Conservation (phyloP, 768 basidiomycete genomes). For the Sistotremastrum suecicum region DNA sequence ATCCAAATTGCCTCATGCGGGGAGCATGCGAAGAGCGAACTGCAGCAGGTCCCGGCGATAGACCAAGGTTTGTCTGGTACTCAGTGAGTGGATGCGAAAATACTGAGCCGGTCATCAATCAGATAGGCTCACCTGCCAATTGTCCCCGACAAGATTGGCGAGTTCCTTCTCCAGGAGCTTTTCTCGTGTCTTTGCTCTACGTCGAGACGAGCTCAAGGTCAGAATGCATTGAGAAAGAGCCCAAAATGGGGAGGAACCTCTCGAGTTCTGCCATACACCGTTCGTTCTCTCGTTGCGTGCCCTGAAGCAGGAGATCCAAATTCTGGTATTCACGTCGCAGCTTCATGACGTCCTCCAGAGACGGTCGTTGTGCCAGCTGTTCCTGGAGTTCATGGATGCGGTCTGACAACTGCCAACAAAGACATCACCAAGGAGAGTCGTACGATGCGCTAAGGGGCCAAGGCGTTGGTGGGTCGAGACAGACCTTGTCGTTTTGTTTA, state of each 20-base stretch:
- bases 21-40: neutral
- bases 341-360: constrained; percentile 48
- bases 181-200: constrained; percentile 51
- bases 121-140: constrained; percentile 54
- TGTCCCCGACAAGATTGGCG: constrained; percentile 55
- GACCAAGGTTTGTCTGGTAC: neutral
- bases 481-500: constrained; percentile 55
- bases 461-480: neutral
- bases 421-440: neutral
- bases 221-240: neutral
- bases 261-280: constrained; percentile 73
- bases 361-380: constrained; percentile 53
- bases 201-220: neutral
- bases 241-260: constrained; percentile 27
- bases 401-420: constrained; percentile 34
- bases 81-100: neutral
- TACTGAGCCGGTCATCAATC: neutral
- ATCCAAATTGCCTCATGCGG: neutral
- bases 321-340: constrained; percentile 63
- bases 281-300: constrained; percentile 78
- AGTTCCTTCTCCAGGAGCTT: constrained; percentile 65
- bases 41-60: neutral
- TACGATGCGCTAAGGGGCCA: neutral
- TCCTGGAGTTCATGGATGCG: constrained; percentile 50
- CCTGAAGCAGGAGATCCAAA: constrained; percentile 60